phyloP scores from a whole-genome alignment of 257 asterid genomes.

The Craterostigma plantagineum region DNA sequence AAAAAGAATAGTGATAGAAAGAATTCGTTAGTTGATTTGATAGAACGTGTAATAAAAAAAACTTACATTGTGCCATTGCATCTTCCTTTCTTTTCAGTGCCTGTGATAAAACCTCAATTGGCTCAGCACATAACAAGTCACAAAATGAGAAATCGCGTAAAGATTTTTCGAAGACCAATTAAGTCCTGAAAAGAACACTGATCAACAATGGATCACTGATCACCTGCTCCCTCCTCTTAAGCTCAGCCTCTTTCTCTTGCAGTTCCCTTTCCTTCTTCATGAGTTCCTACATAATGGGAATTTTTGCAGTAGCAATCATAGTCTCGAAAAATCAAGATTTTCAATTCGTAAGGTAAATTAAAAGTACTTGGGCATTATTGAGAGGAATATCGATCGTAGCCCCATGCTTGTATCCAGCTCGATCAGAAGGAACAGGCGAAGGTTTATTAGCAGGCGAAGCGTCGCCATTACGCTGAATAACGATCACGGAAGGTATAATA shows the following conservation, averaged over 20 bases:
- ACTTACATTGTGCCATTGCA: slow-evolving; percentile 41
- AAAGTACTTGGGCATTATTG: slow-evolving; percentile 44
- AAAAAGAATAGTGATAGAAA: slow-evolving; percentile 10
- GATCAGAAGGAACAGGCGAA: slow-evolving; percentile 92
- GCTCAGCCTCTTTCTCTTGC: slow-evolving; percentile 77
- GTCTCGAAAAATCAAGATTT: no score
- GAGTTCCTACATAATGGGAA: slow-evolving; percentile 32
- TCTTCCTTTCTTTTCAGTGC: slow-evolving; percentile 80
- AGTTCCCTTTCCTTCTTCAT: slow-evolving; percentile 61
- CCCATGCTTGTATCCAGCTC: slow-evolving; percentile 59
- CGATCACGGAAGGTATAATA: no score
- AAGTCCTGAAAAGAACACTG: slow-evolving; percentile 3
- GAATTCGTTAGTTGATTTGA: neutral
- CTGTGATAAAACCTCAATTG: slow-evolving; percentile 25
- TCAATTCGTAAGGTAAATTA: no score
- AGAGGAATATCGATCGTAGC: slow-evolving; percentile 73
- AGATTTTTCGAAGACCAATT: neutral
- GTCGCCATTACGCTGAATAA: no score
- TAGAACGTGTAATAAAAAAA: slow-evolving; percentile 1
- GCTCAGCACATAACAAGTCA: slow-evolving; percentile 1
- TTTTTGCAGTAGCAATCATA: neutral
- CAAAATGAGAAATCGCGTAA: neutral
- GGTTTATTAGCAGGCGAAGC: slow-evolving; percentile 38
- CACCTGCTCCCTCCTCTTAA: slow-evolving; percentile 72
- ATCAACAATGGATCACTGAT: slow-evolving; percentile 5